Evolutionary conservation across 1,284 basidiomycete genomes (phyloP), one percentile per base, ranked within the genome.

Genomic region (Ceratobasidium sp.): DNA sequence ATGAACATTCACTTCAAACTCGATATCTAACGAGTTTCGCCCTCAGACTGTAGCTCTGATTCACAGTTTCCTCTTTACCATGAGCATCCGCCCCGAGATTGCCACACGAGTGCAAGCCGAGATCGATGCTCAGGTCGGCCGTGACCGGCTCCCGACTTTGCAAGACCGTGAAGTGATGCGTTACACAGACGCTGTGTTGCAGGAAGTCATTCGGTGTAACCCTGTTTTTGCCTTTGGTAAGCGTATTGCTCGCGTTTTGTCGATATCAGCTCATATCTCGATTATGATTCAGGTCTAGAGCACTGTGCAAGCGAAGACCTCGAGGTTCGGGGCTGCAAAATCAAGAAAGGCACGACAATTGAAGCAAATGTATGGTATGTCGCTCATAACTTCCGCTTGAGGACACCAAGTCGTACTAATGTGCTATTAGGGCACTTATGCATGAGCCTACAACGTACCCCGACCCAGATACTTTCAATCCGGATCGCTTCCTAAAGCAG

Each of bases 121-220:
- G 52, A 64, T 79, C 16, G 78, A 79, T 38, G n/a, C 50, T 20
- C 59, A 70, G 44, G 60, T 79, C 20, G 78, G 78, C 16, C 57
- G 57, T 2, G 75, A 77, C 5, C 57, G 78, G 10, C 46, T 79
- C 18, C 78, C 78, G 0, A 71, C 30, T 3, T 57, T 79, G 23
- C 12, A 68, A 2, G 78, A 77, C 68, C 62, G 73, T 0, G 66
- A 68, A 8, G 30, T 65, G 1, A 54, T 82, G 16, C 79, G 79
- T 3, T 82, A 81, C 69, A 65, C 81, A 7, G 73, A 79, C 10
- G 79, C 79, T 8, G 79, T 82, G n/a, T 46, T 81, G 41, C 80
- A 81, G 50, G 81, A 77, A 35, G 74, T 79, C 6, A 74, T 66
- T 16, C 35, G 77, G 27, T 67, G 65, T 18, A 48, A 54, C 33